These are phyloP conservation scores for Lactarius deliciosus DNA, from an alignment of 768 basidiomycete genomes.

Conservation along the genomic window DNA sequence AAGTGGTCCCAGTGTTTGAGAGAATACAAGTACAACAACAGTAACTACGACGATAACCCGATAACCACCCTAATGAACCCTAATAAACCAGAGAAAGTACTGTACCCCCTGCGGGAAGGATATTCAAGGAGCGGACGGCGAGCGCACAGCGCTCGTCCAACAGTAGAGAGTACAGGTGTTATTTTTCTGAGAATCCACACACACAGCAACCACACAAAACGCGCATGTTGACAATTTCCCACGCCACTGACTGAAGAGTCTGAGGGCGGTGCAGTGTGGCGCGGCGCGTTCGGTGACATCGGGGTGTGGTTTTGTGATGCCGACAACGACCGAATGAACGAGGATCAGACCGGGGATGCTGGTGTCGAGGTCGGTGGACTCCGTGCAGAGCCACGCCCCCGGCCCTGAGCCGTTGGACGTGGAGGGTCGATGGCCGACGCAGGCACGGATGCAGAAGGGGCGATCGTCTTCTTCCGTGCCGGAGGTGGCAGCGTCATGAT, in stretches of 20 bases:
- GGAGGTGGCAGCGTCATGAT: conserved; percentile 25
- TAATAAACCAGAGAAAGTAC: neutral
- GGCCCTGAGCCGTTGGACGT: neutral
- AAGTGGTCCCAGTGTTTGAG: neutral
- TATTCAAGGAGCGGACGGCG: conserved; percentile 13
- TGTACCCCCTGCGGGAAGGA: neutral
- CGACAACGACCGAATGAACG: neutral
- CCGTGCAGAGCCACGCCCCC: neutral
- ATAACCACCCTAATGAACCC: neutral
- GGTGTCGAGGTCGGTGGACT: neutral
- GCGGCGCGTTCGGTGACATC: neutral
- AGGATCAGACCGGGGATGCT: neutral
- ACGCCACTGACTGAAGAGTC: neutral
- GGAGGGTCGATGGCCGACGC: neutral
- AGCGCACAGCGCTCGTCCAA: conserved; percentile 20
- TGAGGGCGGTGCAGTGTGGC: neutral
- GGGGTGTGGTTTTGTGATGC: neutral
- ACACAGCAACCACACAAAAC: neutral
- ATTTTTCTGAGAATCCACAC: neutral
- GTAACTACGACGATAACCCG: neutral
- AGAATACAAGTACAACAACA: conserved; percentile 1
- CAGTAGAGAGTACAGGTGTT: neutral
- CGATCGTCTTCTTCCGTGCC: neutral
- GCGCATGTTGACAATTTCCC: neutral
- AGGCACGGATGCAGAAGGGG: conserved; percentile 2